Conservation (phyloP, 1,139 yeast genomes). For the Pichia sorboxylosa region DNA sequence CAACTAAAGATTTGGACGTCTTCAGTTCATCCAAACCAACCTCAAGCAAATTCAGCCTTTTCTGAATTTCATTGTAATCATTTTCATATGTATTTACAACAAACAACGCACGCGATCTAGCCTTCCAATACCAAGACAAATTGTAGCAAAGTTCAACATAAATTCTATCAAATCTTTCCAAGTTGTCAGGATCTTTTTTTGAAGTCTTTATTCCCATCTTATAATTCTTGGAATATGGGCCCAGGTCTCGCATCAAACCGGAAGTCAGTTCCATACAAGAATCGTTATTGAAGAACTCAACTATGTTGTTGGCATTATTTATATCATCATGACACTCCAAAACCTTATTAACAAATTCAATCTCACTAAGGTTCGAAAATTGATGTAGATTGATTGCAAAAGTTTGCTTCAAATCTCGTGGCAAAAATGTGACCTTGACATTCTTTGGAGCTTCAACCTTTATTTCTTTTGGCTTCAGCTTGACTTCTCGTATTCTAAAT, state of each 20-base stretch:
- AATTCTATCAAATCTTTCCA: conserved; percentile 74
- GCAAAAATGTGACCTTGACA: conserved; percentile 42
- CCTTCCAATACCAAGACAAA: conserved; percentile 72
- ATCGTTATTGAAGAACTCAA: conserved; percentile 63
- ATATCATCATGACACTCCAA: conserved; percentile 53
- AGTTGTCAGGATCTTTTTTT: conserved; percentile 44
- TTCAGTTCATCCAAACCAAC: conserved; percentile 52
- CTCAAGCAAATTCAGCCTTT: conserved; percentile 55
- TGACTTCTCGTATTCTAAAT: conserved; percentile 53
- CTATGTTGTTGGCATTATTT: conserved; percentile 44
- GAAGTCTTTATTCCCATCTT: conserved; percentile 26
- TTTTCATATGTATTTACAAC: conserved; percentile 56
- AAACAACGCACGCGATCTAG: conserved; percentile 69
- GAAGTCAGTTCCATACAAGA: conserved; percentile 57
- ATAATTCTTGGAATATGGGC: conserved; percentile 48
- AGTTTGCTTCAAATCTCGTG: conserved; percentile 67
- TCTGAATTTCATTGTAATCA: conserved; percentile 59
- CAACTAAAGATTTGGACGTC: conserved; percentile 52
- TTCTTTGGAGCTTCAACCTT: conserved; percentile 13
- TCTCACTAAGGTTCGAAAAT: conserved; percentile 41
- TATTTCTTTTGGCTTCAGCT: conserved; percentile 6
- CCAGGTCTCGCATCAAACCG: conserved; percentile 49
- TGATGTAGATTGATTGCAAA: conserved; percentile 67
- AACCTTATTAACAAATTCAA: conserved; percentile 44
- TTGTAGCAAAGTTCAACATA: conserved; percentile 71